These are phyloP conservation scores for Jimgerdemannia lactiflua DNA, from an alignment of 192 early-diverging fungal genomes.

Conservation along the genomic window DNA sequence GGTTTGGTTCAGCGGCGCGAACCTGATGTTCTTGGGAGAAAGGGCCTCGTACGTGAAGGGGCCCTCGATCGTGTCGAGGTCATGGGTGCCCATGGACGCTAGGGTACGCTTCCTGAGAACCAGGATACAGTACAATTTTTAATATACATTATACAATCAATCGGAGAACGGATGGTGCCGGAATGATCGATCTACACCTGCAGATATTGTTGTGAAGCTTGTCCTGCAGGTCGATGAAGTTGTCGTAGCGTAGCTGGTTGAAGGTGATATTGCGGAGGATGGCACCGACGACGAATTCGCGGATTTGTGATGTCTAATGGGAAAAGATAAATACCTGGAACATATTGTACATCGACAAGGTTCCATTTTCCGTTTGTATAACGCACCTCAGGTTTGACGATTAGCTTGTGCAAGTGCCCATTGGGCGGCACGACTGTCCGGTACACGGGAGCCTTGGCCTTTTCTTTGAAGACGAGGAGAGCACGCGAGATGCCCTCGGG, in stretches of 20 bases:
- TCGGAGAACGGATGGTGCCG: too few relatives aligned
- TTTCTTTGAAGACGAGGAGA: slow-evolving; percentile 79
- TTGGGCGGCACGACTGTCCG: slow-evolving; percentile 53
- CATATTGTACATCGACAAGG: background rate
- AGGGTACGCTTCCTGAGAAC: slow-evolving; percentile 82
- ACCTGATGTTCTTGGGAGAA: slow-evolving; percentile 87
- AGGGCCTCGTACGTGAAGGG: slow-evolving; percentile 97
- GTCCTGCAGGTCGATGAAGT: slow-evolving; percentile 98
- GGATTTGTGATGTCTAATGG: slow-evolving; percentile 71
- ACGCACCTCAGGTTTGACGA: slow-evolving; percentile 68
- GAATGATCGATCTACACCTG: slow-evolving; percentile 48
- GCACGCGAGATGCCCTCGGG: slow-evolving; percentile 93
- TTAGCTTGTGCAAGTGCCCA: slow-evolving; percentile 57
- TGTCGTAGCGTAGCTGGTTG: slow-evolving; percentile 80
- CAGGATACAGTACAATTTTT: background rate
- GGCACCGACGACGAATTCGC: slow-evolving; percentile 87
- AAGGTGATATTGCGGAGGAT: slow-evolving; percentile 87
- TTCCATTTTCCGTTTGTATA: background rate
- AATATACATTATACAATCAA: background rate
- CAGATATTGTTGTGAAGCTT: slow-evolving; percentile 98
- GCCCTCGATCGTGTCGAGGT: slow-evolving; percentile 90
- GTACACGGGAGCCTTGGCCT: slow-evolving; percentile 67
- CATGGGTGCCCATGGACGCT: slow-evolving; percentile 97
- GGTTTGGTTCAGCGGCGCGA: slow-evolving; percentile 90
- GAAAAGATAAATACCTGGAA: background rate